A percentile compares a stretch with the other conserved stretches of the same genome.
These are phyloP conservation scores for Ophioceras dolichostomum DNA, from an alignment of 2,329 filamentous ascomycete species.

Conservation along the genomic window DNA sequence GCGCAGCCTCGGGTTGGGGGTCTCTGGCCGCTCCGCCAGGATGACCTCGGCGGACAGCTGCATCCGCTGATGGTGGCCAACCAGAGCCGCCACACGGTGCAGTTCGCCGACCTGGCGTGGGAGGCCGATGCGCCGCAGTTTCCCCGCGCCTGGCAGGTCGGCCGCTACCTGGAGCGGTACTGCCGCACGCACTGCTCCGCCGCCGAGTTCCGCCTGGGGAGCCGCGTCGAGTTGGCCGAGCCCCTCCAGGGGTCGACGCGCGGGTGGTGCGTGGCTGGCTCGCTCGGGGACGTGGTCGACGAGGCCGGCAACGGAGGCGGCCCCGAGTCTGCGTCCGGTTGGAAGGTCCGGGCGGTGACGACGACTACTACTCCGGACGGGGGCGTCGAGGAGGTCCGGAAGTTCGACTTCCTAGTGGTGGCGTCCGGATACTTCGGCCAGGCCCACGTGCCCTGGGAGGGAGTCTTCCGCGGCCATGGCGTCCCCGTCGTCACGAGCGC, in stretches of 20 bases:
- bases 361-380: slow-evolving; percentile 10
- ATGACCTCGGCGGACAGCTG: slow-evolving; percentile 37
- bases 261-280: slow-evolving; percentile 31
- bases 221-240: slow-evolving; percentile 28
- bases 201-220: slow-evolving; percentile 27
- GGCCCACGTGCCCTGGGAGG: slow-evolving; percentile 37
- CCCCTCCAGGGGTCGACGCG: slow-evolving; percentile 12
- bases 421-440: slow-evolving; percentile 67
- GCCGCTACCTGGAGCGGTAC: slow-evolving; percentile 59
- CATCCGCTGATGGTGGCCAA: slow-evolving; percentile 62
- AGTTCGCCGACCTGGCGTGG: slow-evolving; percentile 65
- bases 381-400: slow-evolving; percentile 24
- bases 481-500: slow-evolving; percentile 57
- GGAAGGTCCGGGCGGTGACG: slow-evolving; percentile 17
- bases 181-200: slow-evolving; percentile 38
- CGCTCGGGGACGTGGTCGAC: slow-evolving; percentile 1
- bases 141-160: slow-evolving; percentile 66
- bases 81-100: slow-evolving; percentile 65
- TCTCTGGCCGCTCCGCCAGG: slow-evolving; percentile 53
- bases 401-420: slow-evolving; percentile 61
- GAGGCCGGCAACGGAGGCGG: too few species aligned
- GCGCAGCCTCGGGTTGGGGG: slow-evolving; percentile 54
- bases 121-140: slow-evolving; percentile 45
- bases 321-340: too few species aligned
- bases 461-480: slow-evolving; percentile 18